Conservation (phyloP, 2,329 filamentous ascomycete species). For the Calonectria montana region DNA sequence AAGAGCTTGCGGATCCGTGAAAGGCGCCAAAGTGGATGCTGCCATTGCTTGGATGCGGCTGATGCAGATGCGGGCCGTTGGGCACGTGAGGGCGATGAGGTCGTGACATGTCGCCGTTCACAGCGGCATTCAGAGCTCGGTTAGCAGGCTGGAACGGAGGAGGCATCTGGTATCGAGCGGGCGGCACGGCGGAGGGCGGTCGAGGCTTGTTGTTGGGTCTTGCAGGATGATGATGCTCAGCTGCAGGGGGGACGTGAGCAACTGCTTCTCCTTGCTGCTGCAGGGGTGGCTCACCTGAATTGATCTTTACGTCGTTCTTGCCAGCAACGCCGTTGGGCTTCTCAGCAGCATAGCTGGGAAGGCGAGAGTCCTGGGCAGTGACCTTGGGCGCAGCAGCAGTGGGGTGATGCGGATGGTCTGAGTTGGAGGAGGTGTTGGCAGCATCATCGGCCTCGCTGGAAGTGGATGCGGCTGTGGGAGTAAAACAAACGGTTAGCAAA, state of each 20-base stretch:
- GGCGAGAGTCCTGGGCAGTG: constrained; percentile 18
- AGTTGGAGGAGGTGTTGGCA: constrained; percentile 26
- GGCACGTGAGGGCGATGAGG: constrained; percentile 47
- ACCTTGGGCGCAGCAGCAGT: constrained; percentile 26
- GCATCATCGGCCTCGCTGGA: constrained; percentile 31
- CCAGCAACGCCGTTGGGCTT: constrained; percentile 32
- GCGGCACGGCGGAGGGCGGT: constrained; percentile 47
- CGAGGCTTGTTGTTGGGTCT: constrained; percentile 37
- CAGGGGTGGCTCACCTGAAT: constrained; percentile 28
- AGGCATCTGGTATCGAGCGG: constrained; percentile 56
- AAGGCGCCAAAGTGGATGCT: constrained; percentile 68
- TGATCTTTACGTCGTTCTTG: constrained; percentile 30
- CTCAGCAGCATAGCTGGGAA: constrained; percentile 10
- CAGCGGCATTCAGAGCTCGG: constrained; percentile 43
- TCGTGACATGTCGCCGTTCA: constrained; percentile 48
- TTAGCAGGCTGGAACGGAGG: constrained; percentile 54
- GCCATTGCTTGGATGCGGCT: constrained; percentile 64
- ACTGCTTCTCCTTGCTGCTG: background rate
- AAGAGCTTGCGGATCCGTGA: constrained; percentile 67
- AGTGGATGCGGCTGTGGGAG: constrained; percentile 25
- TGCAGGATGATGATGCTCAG: constrained; percentile 25
- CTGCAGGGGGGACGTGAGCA: constrained; percentile 25
- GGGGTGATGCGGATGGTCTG: constrained; percentile 39
- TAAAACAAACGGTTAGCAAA: constrained; percentile 27
- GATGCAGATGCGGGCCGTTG: constrained; percentile 57